Percentiles rank a stretch among this genome's conserved stretches.
phyloP scores from a whole-genome alignment of 2,329 filamentous ascomycete genomes.

The Fusarium compactum region DNA sequence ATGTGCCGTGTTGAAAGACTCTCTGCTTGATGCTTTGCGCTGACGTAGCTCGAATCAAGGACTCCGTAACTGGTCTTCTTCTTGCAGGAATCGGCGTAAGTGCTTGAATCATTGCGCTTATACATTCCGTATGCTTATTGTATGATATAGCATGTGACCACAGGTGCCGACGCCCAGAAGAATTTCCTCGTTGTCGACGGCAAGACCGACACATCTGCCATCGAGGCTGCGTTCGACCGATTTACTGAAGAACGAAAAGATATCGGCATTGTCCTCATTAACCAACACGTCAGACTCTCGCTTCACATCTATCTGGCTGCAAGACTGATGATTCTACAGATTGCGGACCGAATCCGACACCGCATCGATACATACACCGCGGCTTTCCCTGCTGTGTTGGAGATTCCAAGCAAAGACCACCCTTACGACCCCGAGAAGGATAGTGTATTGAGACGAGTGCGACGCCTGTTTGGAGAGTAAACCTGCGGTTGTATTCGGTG shows the following conservation, averaged over 20 bases:
- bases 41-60: slow-evolving; percentile 65
- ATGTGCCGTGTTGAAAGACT: slow-evolving; percentile 36
- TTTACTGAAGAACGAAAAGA: slow-evolving; percentile 94
- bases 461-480: slow-evolving; percentile 76
- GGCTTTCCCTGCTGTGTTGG: slow-evolving; percentile 94
- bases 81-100: slow-evolving; percentile 93
- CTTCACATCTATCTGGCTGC: background rate
- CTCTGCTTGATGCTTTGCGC: slow-evolving; percentile 29
- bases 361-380: slow-evolving; percentile 92
- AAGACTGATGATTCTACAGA: slow-evolving; percentile 64
- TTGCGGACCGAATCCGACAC: slow-evolving; percentile 93
- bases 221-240: slow-evolving; percentile 89
- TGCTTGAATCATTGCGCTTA: slow-evolving; percentile 26
- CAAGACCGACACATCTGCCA: slow-evolving; percentile 89
- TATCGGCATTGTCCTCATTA: slow-evolving; percentile 96
- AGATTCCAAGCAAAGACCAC: slow-evolving; percentile 99
- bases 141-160: slow-evolving; percentile 81
- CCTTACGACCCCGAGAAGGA: slow-evolving; percentile 99
- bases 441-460: slow-evolving; percentile 90
- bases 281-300: slow-evolving; percentile 82
- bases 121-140: background rate
- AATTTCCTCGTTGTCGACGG: slow-evolving; percentile 97
- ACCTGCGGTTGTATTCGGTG: background rate
- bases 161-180: slow-evolving; percentile 89
- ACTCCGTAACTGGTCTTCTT: slow-evolving; percentile 94